phyloP scores from a whole-genome alignment of 2,329 filamentous ascomycete species.

The Chaetomium sp. region DNA sequence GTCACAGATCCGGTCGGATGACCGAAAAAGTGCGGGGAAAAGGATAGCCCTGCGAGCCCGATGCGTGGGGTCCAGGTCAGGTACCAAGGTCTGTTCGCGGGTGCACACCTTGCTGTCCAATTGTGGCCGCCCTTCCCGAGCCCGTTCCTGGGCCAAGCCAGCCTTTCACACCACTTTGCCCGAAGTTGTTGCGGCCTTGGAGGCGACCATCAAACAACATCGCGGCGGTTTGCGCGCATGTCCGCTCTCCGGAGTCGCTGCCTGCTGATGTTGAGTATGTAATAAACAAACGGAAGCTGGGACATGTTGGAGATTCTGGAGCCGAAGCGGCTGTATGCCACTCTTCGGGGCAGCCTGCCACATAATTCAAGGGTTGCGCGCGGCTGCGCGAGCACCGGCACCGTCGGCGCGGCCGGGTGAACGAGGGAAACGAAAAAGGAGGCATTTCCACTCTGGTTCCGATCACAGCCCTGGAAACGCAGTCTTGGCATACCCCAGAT shows the following conservation, averaged over 20 bases:
- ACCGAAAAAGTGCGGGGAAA: conserved; percentile 25
- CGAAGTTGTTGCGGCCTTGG: conserved; percentile 2
- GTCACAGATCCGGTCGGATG: conserved; percentile 20
- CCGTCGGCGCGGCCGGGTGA: conserved; percentile 13
- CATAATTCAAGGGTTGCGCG: neutral
- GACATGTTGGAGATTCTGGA: neutral
- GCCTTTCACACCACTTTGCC: neutral
- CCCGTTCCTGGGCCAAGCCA: conserved; percentile 24
- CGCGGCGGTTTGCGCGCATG: neutral
- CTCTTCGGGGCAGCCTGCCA: neutral
- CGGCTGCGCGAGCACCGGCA: conserved; percentile 6
- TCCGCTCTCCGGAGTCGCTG: neutral
- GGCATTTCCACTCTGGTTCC: conserved; percentile 4
- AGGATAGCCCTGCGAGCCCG: conserved; percentile 22
- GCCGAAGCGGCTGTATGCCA: conserved; percentile 15
- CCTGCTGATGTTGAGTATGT: neutral
- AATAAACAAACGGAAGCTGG: neutral
- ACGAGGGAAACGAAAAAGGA: conserved; percentile 2
- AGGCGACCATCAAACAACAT: conserved; percentile 6
- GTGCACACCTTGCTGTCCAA: conserved; percentile 18
- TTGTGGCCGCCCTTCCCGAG: conserved; percentile 18
- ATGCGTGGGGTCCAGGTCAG: conserved; percentile 14
- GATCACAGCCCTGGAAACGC: neutral
- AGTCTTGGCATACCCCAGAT: conserved; percentile 16
- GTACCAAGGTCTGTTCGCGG: conserved; percentile 9